Conservation (phyloP, 2,329 filamentous ascomycete genomes). For the Hymenoscyphus scutula region DNA sequence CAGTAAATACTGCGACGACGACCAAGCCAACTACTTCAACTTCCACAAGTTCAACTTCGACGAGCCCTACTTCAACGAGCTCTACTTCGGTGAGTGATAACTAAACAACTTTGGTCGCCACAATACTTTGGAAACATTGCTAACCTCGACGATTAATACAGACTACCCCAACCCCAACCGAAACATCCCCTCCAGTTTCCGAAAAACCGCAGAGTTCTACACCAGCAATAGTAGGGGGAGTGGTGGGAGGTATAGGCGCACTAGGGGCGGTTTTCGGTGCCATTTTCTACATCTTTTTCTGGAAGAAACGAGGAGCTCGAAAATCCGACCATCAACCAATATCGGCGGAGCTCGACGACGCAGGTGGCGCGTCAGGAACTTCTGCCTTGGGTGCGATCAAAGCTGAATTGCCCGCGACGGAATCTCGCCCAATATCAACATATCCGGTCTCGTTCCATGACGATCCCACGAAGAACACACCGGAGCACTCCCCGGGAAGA, state of each 20-base stretch:
- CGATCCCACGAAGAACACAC: neutral
- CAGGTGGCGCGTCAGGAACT: neutral
- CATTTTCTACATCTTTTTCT: neutral
- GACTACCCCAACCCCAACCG: neutral
- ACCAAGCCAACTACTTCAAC: neutral
- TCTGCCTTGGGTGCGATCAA: neutral
- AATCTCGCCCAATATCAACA: neutral
- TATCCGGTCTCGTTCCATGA: neutral
- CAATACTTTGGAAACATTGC: neutral
- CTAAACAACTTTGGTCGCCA: too few relatives aligned
- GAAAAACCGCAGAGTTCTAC: slow-evolving; percentile 3
- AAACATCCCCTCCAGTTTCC: neutral
- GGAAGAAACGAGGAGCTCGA: neutral
- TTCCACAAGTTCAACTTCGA: neutral
- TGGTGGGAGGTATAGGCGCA: slow-evolving; percentile 1
- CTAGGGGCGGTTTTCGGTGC: neutral
- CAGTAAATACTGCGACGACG: neutral
- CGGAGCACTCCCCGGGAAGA: neutral
- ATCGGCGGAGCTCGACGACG: neutral
- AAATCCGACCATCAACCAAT: neutral
- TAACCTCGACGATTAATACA: neutral
- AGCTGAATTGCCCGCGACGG: slow-evolving; percentile 1
- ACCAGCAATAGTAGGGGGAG: slow-evolving; percentile 5
- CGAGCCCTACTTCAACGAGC: neutral
- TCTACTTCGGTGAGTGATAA: neutral